phyloP scores from a whole-genome alignment of 495 filamentous ascomycete genomes.

The Staphylotrichum tortipilum region DNA sequence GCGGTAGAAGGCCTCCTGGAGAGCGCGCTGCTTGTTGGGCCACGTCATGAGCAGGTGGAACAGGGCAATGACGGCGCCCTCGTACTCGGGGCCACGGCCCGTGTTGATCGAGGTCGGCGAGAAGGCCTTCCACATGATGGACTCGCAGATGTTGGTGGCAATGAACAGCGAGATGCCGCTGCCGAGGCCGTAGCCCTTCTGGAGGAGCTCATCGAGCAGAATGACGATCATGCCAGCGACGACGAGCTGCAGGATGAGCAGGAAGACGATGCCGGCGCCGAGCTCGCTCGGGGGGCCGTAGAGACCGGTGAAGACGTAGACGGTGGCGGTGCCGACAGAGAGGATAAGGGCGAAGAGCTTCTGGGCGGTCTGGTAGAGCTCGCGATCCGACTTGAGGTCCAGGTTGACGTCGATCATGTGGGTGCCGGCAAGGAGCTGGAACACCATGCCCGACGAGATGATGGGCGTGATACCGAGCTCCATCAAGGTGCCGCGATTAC shows the following conservation, averaged over 20 bases:
- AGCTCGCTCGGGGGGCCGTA: slow-evolving; percentile 95
- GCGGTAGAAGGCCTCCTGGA: slow-evolving; percentile 97
- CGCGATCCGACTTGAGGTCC: slow-evolving; percentile 97
- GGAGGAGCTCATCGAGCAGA: slow-evolving; percentile 95
- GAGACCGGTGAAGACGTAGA: slow-evolving; percentile 94
- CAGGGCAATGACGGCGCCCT: slow-evolving; percentile 96
- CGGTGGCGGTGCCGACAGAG: slow-evolving; percentile 91
- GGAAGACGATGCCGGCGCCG: slow-evolving; percentile 93
- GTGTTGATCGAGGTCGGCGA: slow-evolving; percentile 99
- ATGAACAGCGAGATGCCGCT: slow-evolving; percentile 99
- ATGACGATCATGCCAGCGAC: slow-evolving; percentile 97
- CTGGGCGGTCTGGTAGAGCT: slow-evolving; percentile 98
- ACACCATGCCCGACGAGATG: slow-evolving; percentile 99
- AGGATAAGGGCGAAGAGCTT: slow-evolving; percentile 99
- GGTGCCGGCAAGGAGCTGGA: slow-evolving; percentile 98
- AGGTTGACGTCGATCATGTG: slow-evolving; percentile 99
- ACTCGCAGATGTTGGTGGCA: slow-evolving; percentile 99
- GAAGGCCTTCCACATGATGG: slow-evolving; percentile 99
- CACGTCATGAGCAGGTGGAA: slow-evolving; percentile 98
- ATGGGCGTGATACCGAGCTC: slow-evolving; percentile 98
- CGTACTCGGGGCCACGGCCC: slow-evolving; percentile 96
- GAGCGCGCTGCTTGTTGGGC: slow-evolving; percentile 95
- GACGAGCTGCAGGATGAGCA: slow-evolving; percentile 93
- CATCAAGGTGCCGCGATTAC: slow-evolving; percentile 98
- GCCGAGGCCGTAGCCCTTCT: slow-evolving; percentile 98